A percentile compares a stretch with the other conserved stretches of the same genome.
Conservation (phyloP, 1,139 yeast species). For the Geotrichum bryndzae region DNA sequence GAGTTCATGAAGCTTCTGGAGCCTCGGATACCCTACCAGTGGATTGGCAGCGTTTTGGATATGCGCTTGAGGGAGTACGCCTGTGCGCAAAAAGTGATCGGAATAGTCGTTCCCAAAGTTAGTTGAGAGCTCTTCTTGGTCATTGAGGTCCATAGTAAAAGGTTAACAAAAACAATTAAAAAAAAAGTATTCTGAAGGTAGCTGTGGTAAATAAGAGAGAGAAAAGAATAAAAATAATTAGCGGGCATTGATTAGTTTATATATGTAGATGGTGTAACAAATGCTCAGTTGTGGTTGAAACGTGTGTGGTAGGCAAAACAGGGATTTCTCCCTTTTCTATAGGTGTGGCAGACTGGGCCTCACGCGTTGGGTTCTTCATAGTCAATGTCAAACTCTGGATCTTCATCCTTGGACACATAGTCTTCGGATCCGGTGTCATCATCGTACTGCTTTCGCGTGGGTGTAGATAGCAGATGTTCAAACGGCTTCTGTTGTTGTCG, state of each 20-base stretch:
- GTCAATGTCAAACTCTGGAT: slow-evolving; percentile 17
- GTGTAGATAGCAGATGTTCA: slow-evolving; percentile 17
- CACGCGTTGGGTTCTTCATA: slow-evolving; percentile 9
- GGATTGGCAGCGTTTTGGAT: slow-evolving; percentile 62
- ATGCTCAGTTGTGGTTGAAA: background rate
- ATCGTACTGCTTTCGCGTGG: slow-evolving; percentile 9
- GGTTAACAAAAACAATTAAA: background rate
- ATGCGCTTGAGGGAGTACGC: slow-evolving; percentile 53
- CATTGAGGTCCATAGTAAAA: background rate
- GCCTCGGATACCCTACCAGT: slow-evolving; percentile 78
- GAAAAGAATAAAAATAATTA: too few species aligned
- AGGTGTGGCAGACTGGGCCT: background rate
- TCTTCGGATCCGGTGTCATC: slow-evolving; percentile 9
- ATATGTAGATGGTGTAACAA: background rate
- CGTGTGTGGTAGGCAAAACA: background rate
- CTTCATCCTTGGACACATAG: slow-evolving; percentile 2
- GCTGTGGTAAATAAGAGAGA: too few species aligned
- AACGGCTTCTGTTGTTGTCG: slow-evolving; percentile 79
- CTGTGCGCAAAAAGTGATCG: slow-evolving; percentile 60
- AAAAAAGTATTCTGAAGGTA: too few species aligned
- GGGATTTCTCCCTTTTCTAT: background rate
- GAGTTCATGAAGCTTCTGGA: slow-evolving; percentile 58
- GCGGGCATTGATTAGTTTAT: background rate
- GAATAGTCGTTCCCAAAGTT: slow-evolving; percentile 60
- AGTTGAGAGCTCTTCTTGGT: slow-evolving; percentile 5